Base-by-base conservation (phyloP, 2,329 filamentous ascomycete species). In the Diaporthe ampelina region DNA sequence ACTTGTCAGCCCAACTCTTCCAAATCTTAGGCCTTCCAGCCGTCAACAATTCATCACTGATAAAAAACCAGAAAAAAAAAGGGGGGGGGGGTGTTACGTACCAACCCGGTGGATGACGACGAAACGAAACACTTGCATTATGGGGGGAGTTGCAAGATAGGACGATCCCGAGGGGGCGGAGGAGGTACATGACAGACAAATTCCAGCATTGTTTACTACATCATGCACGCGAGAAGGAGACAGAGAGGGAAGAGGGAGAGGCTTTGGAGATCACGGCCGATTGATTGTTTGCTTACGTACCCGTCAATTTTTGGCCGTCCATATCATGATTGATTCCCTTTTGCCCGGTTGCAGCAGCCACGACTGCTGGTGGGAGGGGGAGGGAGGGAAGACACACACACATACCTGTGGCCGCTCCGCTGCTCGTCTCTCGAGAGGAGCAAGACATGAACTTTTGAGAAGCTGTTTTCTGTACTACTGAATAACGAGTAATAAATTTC, bases 61-160 rank as follows among this genome's bases (percentile, higher is more conserved):
- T 26, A 7, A 17, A 26, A 43, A 43, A 43, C 6, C 19, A 17
- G 1, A 7, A 43, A 40, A 40, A 40, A 40, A 37, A 37, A 3
- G 11, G 11, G 24, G 6, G 9, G 13, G 11, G 17, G 6, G 4
- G 13, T 8, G 11, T 15, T 21, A 21, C 8, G 24, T 21, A 10
- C 48, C 9, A n/a, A 21, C 29, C 11, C 13, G 6, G 45, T 37
- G 29, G 45, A 52, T 54, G n/a, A 68, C 24, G 63, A 68, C 9
- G 63, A 68, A 54, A 68, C n/a, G 63, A 68, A 68, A 37, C 52
- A 68, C 32, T 29, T 68, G n/a, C 63, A 54, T 68, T 48, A n/a
- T 40, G 32, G 21, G 21, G 17, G 29, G 48, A 19, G 61, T 35
- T 40, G 45, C 35, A 13, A 35, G 32, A 68, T 17, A 29, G 19